Percentiles rank a stretch among this genome's conserved stretches.
Evolutionary conservation across 2,329 filamentous ascomycete species (phyloP).

Genomic region (Purpureocillium takamizusanense): DNA sequence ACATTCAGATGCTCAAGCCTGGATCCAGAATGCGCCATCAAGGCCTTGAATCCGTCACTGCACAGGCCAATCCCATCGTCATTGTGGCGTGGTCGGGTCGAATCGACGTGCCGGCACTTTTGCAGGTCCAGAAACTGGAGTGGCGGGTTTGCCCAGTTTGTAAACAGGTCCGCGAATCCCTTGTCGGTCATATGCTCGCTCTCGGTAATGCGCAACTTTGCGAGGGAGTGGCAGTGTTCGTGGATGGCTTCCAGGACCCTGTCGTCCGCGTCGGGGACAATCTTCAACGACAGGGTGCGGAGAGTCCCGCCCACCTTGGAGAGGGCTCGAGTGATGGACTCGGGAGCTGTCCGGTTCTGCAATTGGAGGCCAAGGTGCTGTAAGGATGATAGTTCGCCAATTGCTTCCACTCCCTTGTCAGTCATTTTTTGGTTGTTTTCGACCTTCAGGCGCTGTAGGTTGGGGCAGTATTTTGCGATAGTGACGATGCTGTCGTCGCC

Average conservation of each 20-base stretch:
- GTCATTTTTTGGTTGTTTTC: conserved; percentile 70
- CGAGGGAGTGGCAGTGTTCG: conserved; percentile 54
- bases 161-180: conserved; percentile 66
- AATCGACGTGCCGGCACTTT: conserved; percentile 69
- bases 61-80: conserved; percentile 63
- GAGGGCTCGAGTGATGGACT: conserved; percentile 53
- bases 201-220: conserved; percentile 73
- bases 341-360: conserved; percentile 44
- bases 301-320: conserved; percentile 53
- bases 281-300: conserved; percentile 68
- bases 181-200: conserved; percentile 69
- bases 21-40: conserved; percentile 76
- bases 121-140: conserved; percentile 66
- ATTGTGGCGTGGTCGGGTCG: conserved; percentile 56
- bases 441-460: conserved; percentile 68
- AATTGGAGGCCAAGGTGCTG: conserved; percentile 69
- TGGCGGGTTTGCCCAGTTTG: conserved; percentile 63
- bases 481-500: conserved; percentile 57
- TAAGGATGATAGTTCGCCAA: conserved; percentile 54
- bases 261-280: conserved; percentile 59
- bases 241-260: conserved; percentile 63
- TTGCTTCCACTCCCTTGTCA: conserved; percentile 52
- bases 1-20: conserved; percentile 62
- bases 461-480: conserved; percentile 57
- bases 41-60: conserved; percentile 62